phyloP scores from a whole-genome alignment of 331 rosid genomes.

The Telfairia occidentalis region DNA sequence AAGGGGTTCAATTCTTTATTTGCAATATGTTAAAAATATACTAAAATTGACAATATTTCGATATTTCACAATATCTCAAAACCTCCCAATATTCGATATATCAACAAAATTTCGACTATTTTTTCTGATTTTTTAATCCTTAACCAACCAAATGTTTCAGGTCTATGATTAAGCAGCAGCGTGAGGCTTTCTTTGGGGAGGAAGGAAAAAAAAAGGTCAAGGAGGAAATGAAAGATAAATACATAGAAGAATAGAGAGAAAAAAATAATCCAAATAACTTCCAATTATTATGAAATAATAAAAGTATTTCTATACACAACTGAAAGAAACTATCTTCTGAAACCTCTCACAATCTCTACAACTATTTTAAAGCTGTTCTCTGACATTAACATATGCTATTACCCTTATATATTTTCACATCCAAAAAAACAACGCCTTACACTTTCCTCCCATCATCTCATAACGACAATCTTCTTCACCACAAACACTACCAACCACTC shows the following conservation, averaged over 20 bases:
- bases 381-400: constrained; percentile 8
- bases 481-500: background rate
- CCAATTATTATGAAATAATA: constrained; percentile 14
- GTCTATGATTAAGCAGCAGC: background rate
- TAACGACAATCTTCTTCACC: background rate
- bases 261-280: constrained; percentile 10
- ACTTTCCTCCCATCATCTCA: background rate
- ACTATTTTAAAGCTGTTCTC: background rate
- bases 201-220: background rate
- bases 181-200: background rate
- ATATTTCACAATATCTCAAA: too few relatives aligned
- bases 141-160: background rate
- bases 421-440: constrained; percentile 3
- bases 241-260: background rate
- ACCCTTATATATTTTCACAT: constrained; percentile 14
- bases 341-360: constrained; percentile 12
- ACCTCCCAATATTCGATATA: too few relatives aligned
- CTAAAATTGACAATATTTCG: too few relatives aligned
- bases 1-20: too few relatives aligned
- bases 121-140: too few relatives aligned
- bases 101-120: too few relatives aligned
- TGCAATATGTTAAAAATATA: too few relatives aligned
- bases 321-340: background rate
- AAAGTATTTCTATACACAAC: constrained; percentile 16
- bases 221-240: background rate